Percentiles rank a stretch among this genome's conserved stretches.
Evolutionary conservation across 2,329 filamentous ascomycete genomes (phyloP).

Genomic region (Plectosphaerella plurivora): DNA sequence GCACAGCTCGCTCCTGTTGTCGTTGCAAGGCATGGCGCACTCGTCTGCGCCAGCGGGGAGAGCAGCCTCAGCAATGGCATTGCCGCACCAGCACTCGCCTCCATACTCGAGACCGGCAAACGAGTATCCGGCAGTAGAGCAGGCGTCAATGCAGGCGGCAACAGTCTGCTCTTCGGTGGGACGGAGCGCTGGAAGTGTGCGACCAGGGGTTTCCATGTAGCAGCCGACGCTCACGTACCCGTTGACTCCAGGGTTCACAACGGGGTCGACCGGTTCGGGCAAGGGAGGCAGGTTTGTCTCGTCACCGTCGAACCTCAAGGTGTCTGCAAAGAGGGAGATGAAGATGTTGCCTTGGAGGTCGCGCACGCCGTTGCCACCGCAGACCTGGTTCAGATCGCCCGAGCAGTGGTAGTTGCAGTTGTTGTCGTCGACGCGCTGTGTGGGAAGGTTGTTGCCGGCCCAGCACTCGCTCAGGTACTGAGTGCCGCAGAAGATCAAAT

Average conservation of each 20-base stretch:
- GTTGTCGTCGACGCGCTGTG: slow-evolving; percentile 32
- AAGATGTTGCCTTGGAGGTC: slow-evolving; percentile 28
- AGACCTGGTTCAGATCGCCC: slow-evolving; percentile 44
- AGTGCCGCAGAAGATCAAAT: slow-evolving; percentile 39
- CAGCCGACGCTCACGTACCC: slow-evolving; percentile 15
- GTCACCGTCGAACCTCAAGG: slow-evolving; percentile 21
- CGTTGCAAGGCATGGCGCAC: slow-evolving; percentile 29
- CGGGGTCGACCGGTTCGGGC: slow-evolving; percentile 14
- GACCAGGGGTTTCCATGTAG: slow-evolving; percentile 15
- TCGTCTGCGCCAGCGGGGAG: slow-evolving; percentile 21
- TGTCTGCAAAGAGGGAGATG: slow-evolving; percentile 44
- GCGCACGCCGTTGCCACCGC: slow-evolving; percentile 43
- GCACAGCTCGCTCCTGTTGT: slow-evolving; percentile 30
- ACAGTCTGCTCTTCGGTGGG: slow-evolving; percentile 16
- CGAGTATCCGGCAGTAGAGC: slow-evolving; percentile 18
- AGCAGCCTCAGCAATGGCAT: slow-evolving; percentile 19
- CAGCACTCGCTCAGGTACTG: slow-evolving; percentile 51
- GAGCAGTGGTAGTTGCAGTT: slow-evolving; percentile 49
- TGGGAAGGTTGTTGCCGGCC: slow-evolving; percentile 45
- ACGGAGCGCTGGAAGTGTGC: slow-evolving; percentile 14
- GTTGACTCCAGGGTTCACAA: slow-evolving; percentile 31
- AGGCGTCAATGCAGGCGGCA: slow-evolving; percentile 20
- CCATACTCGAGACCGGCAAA: slow-evolving; percentile 34
- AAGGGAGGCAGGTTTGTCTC: slow-evolving; percentile 11
- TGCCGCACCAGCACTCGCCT: slow-evolving; percentile 34